Evolutionary conservation across 202 grass and related monocot genomes (phyloP).

Genomic region (Dendrocalamus latiflorus): DNA sequence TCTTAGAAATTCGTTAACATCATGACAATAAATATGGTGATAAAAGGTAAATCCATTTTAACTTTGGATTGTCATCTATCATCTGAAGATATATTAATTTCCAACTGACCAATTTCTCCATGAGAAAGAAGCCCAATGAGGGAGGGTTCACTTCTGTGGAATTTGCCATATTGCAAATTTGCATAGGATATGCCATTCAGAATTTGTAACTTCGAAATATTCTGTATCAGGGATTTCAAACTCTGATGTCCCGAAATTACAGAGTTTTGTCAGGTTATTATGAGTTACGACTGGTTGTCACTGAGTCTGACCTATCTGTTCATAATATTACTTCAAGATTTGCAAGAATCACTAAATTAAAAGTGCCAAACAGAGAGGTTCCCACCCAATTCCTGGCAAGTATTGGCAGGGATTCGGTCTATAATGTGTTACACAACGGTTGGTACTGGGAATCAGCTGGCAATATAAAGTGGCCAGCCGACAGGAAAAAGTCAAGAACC

Average conservation of each 20-base stretch:
- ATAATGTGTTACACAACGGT: neutral
- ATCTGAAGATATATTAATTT: neutral
- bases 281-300: neutral
- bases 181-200: neutral
- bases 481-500: neutral
- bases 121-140: neutral
- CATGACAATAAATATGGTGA: neutral
- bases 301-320: neutral
- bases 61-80: neutral
- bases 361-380: neutral
- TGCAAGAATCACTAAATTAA: neutral
- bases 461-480: neutral
- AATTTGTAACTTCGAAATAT: neutral
- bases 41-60: neutral
- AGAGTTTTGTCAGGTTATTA: slow-evolving; percentile 10
- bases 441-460: neutral
- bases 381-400: neutral
- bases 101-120: neutral
- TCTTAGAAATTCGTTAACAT: neutral
- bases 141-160: neutral
- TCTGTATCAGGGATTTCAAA: neutral
- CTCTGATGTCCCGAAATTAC: neutral
- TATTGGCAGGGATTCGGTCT: neutral
- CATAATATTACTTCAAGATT: neutral
- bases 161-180: neutral